Evolutionary conservation across 352 stramenopile genomes (phyloP), one percentile per base, ranked within the genome.

Genomic region (Phytophthora tentaculata): DNA sequence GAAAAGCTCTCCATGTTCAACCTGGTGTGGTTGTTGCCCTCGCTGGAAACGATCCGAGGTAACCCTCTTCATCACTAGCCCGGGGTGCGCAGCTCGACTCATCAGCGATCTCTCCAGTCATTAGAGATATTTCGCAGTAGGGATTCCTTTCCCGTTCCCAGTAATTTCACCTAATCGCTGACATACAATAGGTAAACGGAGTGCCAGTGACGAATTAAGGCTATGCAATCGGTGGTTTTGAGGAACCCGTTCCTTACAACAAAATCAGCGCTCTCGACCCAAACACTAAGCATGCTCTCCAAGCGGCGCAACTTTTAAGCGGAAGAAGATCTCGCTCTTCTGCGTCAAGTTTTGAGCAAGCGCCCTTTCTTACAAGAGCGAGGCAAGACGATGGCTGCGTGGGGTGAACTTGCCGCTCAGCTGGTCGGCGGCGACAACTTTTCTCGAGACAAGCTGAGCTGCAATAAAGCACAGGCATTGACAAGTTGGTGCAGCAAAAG

Each of bases 381-480:
- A 57, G 23, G 48, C 48, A 57, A 53, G 57, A 44, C 35, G 13
- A 64, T 64, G 35, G 48, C 48, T 51, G 57, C 57, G 32, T 58
- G 47, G 58, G 48, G 24, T 8, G 50, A 47, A 20, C 17, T 67
- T 39, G 28, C 49, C 10, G 22, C 59, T n/a, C 49, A 48, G 24
- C 59, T 60, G 0, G 5, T 67, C 7, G 28, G 28, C 24, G 59
- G 60, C 39, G 26, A 48, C 24, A 60, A 16, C 39, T 50, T 60
- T 24, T 55, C 28, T 32, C 28, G 28, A 32, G 28, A 32, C 28
- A 1, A 32, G 28, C 28, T 50, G 10, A 19, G 39, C 20, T n/a
- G 59, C 50, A 56, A 60, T 35, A 60, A 59, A 26, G 50, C 58
- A 41, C 49, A 59, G 54, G 58, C 58, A 19, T 41, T 17, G 37